Evolutionary conservation across 768 basidiomycete genomes (phyloP).

Genomic region (Russula compacta): DNA sequence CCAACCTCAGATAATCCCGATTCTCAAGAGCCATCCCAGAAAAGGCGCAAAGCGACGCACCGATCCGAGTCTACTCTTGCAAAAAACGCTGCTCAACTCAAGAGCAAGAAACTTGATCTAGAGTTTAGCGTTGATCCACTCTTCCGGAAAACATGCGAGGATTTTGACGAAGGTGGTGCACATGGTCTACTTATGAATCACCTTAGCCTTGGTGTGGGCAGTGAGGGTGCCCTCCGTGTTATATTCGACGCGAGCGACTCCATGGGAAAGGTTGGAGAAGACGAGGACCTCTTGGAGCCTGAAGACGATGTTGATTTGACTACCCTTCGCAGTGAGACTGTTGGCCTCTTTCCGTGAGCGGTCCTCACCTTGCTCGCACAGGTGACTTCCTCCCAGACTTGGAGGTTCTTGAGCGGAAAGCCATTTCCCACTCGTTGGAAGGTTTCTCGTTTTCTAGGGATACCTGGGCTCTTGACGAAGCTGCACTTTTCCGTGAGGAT

Average conservation of each 20-base stretch:
- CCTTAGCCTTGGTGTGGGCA: conserved; percentile 64
- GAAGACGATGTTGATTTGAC: conserved; percentile 59
- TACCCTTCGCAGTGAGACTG: conserved; percentile 45
- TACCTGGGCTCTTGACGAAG: conserved; percentile 51
- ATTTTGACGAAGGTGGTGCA: conserved; percentile 98
- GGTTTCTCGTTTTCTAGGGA: conserved; percentile 78
- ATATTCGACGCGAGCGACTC: conserved; percentile 96
- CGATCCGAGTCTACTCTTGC: conserved; percentile 81
- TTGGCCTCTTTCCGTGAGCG: conserved; percentile 3
- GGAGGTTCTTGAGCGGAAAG: conserved; percentile 50
- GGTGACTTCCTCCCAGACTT: conserved; percentile 70
- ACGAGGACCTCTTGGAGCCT: conserved; percentile 64
- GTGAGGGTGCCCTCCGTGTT: conserved; percentile 76
- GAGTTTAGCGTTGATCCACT: conserved; percentile 96
- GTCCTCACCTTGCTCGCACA: conserved; percentile 25
- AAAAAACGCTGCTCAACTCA: conserved; percentile 70
- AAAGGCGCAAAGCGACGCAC: conserved; percentile 54
- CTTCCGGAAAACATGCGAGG: conserved; percentile 95
- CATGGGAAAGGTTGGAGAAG: conserved; percentile 59
- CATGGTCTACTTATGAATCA: conserved; percentile 97
- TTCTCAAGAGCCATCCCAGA: conserved; percentile 52
- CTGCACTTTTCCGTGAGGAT: conserved; percentile 50
- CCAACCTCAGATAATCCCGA: conserved; percentile 51
- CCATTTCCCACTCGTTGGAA: conserved; percentile 73
- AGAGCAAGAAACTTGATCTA: conserved; percentile 88